Conservation (phyloP, 371 early-diverging fungal genomes). For the Mucor piriformis region DNA sequence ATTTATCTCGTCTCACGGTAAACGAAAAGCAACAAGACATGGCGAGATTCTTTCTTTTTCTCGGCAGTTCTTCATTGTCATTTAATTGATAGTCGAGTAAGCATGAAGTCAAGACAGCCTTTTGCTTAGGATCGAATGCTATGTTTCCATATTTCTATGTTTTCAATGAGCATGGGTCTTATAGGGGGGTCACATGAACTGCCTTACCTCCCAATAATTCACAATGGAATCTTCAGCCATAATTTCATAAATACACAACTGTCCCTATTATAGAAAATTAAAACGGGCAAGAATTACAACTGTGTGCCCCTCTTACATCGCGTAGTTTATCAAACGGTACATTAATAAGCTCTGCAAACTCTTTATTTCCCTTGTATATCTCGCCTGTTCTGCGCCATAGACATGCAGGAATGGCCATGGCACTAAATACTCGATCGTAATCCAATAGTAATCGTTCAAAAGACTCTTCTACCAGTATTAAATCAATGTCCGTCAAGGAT, state of each 20-base stretch:
- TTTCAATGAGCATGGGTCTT: background rate
- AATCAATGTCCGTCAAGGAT: slow-evolving; percentile 87
- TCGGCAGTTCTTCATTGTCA: slow-evolving; percentile 5
- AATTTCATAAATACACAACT: slow-evolving; percentile 85
- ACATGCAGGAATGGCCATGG: slow-evolving; percentile 94
- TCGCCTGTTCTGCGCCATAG: slow-evolving; percentile 95
- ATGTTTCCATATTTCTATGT: slow-evolving; percentile 66
- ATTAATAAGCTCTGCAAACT: slow-evolving; percentile 88
- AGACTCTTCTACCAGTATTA: slow-evolving; percentile 89
- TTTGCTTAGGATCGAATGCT: slow-evolving; percentile 90
- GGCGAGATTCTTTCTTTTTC: slow-evolving; percentile 36
- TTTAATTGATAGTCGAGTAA: slow-evolving; percentile 40
- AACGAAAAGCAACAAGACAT: slow-evolving; percentile 86
- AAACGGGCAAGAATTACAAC: background rate
- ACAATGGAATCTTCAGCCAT: slow-evolving; percentile 87
- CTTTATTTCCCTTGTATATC: slow-evolving; percentile 93
- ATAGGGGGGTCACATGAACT: slow-evolving; percentile 7
- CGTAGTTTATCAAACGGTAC: slow-evolving; percentile 76
- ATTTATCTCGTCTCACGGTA: slow-evolving; percentile 85
- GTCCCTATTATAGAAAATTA: slow-evolving; percentile 41
- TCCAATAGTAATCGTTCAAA: slow-evolving; percentile 86
- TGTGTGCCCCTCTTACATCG: slow-evolving; percentile 52
- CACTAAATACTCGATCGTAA: slow-evolving; percentile 74
- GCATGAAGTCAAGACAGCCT: slow-evolving; percentile 88
- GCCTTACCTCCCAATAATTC: slow-evolving; percentile 77